Conservation (phyloP, 2,329 filamentous ascomycete species). For the Calonectria pteridis region DNA sequence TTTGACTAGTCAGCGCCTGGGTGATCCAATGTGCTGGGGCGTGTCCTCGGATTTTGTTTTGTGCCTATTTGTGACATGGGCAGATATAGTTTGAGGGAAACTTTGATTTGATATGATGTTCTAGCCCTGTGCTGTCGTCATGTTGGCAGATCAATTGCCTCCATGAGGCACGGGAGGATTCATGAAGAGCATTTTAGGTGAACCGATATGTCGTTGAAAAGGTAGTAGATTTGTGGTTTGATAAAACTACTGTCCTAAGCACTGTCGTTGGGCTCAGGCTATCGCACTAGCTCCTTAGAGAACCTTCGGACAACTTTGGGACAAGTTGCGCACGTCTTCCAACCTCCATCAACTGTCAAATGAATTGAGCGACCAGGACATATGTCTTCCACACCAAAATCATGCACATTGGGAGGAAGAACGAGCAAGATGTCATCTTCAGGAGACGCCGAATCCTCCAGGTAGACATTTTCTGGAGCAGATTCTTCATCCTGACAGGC, state of each 20-base stretch:
- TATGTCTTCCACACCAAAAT: not conserved
- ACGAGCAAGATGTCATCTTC: not conserved
- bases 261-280: not conserved
- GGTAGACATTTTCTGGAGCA: not conserved
- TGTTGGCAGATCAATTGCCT: too few relatives aligned
- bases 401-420: not conserved
- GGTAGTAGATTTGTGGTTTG: not conserved
- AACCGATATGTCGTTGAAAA: too few relatives aligned
- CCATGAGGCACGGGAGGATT: too few relatives aligned
- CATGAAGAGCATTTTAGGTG: too few relatives aligned
- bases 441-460: not conserved
- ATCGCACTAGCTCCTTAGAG: not conserved
- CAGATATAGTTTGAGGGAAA: not conserved
- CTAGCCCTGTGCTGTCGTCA: too few relatives aligned
- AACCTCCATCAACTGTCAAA: not conserved
- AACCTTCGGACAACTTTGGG: not conserved
- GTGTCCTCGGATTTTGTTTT: too few relatives aligned
- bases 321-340: not conserved
- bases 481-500: not conserved
- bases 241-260: not conserved
- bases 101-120: not conserved
- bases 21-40: too few relatives aligned
- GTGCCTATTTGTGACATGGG: not conserved
- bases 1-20: not conserved
- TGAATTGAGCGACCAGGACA: not conserved